Conservation (phyloP, 129 eudicot species). For the Helianthus tuberosus region DNA sequence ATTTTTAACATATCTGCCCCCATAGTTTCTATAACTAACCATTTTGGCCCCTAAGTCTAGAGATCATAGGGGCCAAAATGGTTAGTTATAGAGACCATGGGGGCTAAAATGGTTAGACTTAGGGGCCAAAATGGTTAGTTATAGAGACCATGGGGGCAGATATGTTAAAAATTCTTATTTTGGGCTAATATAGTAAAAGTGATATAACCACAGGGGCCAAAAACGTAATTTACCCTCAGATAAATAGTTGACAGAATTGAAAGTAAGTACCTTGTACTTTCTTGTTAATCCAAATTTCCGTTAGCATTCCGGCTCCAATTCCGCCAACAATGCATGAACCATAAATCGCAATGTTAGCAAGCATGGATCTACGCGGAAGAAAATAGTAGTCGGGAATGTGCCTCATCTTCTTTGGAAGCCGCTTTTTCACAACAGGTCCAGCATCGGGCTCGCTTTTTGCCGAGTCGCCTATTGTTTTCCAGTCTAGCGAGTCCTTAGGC, state of each 20-base stretch:
- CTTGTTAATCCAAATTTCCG: constrained; percentile 88
- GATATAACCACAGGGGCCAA: no score
- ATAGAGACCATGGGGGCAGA: no score
- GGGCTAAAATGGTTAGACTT: no score
- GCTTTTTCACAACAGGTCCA: constrained; percentile 68
- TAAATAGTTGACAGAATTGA: constrained; percentile 1
- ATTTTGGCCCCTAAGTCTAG: no score
- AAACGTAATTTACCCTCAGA: no score
- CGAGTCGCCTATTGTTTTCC: constrained; percentile 65
- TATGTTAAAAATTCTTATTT: no score
- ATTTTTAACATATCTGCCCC: no score
- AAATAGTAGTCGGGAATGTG: constrained; percentile 83
- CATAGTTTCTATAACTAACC: no score
- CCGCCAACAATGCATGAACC: constrained; percentile 87
- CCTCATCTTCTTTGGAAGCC: constrained; percentile 67
- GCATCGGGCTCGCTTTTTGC: constrained; percentile 31
- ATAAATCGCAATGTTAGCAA: constrained; percentile 66
- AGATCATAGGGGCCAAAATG: no score
- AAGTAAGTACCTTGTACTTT: constrained; percentile 68
- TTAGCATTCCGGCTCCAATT: constrained; percentile 90
- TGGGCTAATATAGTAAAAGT: no score
- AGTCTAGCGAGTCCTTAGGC: constrained; percentile 66
- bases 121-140: no score
- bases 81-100: no score
- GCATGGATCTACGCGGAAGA: constrained; percentile 78